Evolutionary conservation across 768 basidiomycete species (phyloP), one percentile per base, ranked within the genome.

Genomic region (Lactarius psammicola): DNA sequence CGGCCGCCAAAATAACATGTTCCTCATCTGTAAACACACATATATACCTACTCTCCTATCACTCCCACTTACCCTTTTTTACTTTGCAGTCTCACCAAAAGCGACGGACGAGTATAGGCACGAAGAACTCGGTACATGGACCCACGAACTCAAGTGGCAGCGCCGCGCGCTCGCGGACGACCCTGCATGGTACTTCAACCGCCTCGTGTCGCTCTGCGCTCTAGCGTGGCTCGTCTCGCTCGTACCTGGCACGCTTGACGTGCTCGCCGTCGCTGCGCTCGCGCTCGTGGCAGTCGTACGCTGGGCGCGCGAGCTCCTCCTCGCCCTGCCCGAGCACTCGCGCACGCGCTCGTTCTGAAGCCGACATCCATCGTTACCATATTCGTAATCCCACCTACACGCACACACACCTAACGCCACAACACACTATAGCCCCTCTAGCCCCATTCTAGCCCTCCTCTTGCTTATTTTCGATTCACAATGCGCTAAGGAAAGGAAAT

Each of bases 121-220:
- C 18, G 42, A 67, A 15, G 60, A 67, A 36, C 59, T 67, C 31
- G 67, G 64, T n/a, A 59, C 56, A 1, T 68, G 67, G 67, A 10
- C 4, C 7, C 67, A 46, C 34, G 56, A 68, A 7, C 56, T 66
- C 18, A 61, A 58, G 40, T 67, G 60, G 60, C 65, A 60, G 17
- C 64, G 64, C 15, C 67, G 67, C 38, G 57, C 34, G 31, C n/a
- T 67, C 56, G 28, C 26, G 0, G 49, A 66, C 46, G 54, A 66
- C 23, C 67, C 67, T 1, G 46, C 49, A 2, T 67, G 65, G 67
- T 62, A 67, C 30, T 20, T 60, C 23, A 62, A 68, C n/a, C 65
- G 65, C 7, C 60, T 68, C 49, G 3, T 68, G 17, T 38, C 9
- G 3, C 40, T 68, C 51, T 68, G 65, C 42, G 40, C 31, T 17